Conservation (phyloP, 768 basidiomycete species). For the Boletus subcaerulescens region DNA sequence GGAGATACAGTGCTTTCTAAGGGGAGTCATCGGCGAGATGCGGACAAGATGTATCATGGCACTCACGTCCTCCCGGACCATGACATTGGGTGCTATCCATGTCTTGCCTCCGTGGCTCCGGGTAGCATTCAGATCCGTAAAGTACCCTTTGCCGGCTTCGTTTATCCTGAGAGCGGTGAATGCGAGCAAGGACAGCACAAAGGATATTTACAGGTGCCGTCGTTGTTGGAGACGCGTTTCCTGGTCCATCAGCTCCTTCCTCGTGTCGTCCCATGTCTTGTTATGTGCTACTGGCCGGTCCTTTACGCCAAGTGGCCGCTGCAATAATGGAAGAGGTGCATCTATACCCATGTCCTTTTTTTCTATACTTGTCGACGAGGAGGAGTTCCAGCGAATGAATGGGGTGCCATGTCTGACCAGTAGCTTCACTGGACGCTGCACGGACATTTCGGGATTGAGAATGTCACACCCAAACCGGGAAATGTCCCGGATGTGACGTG, state of each 20-base stretch:
- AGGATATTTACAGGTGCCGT: constrained; percentile 46
- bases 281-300: constrained; percentile 60
- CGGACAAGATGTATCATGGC: neutral
- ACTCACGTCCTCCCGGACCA: constrained; percentile 89
- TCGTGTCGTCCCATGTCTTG: constrained; percentile 58
- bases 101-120: constrained; percentile 86
- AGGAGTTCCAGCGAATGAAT: constrained; percentile 20
- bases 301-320: constrained; percentile 73
- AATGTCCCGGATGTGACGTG: constrained; percentile 1
- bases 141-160: constrained; percentile 79
- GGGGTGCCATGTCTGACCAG: constrained; percentile 8
- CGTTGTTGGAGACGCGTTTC: constrained; percentile 71
- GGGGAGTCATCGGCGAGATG: neutral
- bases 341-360: constrained; percentile 1
- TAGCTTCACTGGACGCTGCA: constrained; percentile 7
- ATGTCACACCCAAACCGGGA: constrained; percentile 17
- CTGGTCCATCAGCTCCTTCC: constrained; percentile 68
- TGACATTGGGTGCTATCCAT: constrained; percentile 86
- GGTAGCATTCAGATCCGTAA: constrained; percentile 80
- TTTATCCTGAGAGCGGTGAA: constrained; percentile 43
- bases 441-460: constrained; percentile 23
- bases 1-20: constrained; percentile 90
- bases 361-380: constrained; percentile 2
- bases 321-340: constrained; percentile 39
- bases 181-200: neutral